Evolutionary conservation across 176 grass and related monocot species (phyloP), one percentile per base, ranked within the genome.

Genomic region (Rhynchospora breviuscula): DNA sequence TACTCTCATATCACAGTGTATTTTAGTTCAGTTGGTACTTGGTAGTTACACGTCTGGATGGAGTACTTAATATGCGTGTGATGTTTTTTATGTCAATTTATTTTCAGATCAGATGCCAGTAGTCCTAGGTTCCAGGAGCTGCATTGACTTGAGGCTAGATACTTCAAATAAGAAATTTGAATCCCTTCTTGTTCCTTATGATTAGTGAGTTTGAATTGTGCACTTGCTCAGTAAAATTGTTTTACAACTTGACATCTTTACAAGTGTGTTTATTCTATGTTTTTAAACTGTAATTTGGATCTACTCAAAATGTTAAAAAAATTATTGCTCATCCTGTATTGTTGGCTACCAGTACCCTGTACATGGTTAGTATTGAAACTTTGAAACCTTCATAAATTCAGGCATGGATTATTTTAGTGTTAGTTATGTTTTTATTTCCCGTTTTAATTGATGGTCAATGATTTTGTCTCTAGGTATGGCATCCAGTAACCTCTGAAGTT

Each of bases 91-190:
- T 15, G 85, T 57, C 10, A 73, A 76, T 84, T 7, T 90, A 82
- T 52, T 64, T 58, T 81, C 92, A 98, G 95, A 98, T 90, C 85
- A 90, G 84, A 94, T 94, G 95, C 95, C 95, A 22, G 90, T 94
- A 19, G 90, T 98, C 63, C 92, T 98, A 69, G 85, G 92, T 67
- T 48, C 85, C 63, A 81, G 88, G 85, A 78, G 78, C 40, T 86
- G 78, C 54, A 64, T 91, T 61, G 85, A 89, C 86, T 57, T 83
- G 80, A 94, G 95, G 95, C 66, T 98, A 77, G 86, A 93, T 63
- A 84, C 85, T 87, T 45, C 81, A 48, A 85, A 83, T 4, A 17
- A 86, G 65, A 87, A 98, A 79, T 63, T 91, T 75, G 95, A 98
- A 91, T 84, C 91, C 84, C 74, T 98, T 70, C 91, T 91, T 63